phyloP scores from a whole-genome alignment of 768 basidiomycete species.

The Leccinum broughii region DNA sequence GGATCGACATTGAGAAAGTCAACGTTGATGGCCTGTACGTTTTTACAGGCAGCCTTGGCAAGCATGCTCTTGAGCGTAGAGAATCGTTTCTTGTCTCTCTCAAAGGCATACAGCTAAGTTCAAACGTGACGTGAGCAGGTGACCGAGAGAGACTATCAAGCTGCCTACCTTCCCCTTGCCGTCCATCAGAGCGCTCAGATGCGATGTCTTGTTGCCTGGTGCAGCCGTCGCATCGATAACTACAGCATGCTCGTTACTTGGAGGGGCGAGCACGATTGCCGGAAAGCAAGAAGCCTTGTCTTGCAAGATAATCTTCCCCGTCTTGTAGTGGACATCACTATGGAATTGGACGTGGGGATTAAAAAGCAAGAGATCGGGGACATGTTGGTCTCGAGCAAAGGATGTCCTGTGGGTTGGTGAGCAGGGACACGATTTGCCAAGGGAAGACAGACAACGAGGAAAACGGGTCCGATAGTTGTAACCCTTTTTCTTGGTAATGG shows the following conservation, averaged over 20 bases:
- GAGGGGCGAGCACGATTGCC: constrained; percentile 81
- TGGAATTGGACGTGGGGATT: constrained; percentile 65
- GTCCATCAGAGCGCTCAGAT: constrained; percentile 84
- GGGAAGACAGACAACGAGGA: constrained; percentile 44
- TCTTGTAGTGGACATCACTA: constrained; percentile 68
- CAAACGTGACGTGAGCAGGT: constrained; percentile 1
- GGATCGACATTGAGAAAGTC: constrained; percentile 89
- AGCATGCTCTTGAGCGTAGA: constrained; percentile 85
- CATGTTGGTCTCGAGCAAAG: constrained; percentile 76
- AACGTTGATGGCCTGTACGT: constrained; percentile 69
- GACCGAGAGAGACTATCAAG: background rate
- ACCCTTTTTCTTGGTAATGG: constrained; percentile 58
- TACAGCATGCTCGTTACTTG: constrained; percentile 44
- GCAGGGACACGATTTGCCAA: background rate
- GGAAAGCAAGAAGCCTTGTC: constrained; percentile 99
- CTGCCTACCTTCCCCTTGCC: constrained; percentile 70
- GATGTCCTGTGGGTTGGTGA: constrained; percentile 44
- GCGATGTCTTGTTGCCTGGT: constrained; percentile 97
- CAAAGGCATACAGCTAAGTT: constrained; percentile 81
- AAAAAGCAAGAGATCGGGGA: constrained; percentile 80
- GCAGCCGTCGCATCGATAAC: constrained; percentile 96
- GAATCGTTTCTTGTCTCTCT: constrained; percentile 81
- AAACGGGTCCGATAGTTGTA: constrained; percentile 50
- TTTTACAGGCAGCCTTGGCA: constrained; percentile 76
- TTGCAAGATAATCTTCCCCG: constrained; percentile 87